Percentiles rank a stretch among this genome's conserved stretches.
phyloP scores from a whole-genome alignment of 495 filamentous ascomycete species.

The Penicillium canariense region DNA sequence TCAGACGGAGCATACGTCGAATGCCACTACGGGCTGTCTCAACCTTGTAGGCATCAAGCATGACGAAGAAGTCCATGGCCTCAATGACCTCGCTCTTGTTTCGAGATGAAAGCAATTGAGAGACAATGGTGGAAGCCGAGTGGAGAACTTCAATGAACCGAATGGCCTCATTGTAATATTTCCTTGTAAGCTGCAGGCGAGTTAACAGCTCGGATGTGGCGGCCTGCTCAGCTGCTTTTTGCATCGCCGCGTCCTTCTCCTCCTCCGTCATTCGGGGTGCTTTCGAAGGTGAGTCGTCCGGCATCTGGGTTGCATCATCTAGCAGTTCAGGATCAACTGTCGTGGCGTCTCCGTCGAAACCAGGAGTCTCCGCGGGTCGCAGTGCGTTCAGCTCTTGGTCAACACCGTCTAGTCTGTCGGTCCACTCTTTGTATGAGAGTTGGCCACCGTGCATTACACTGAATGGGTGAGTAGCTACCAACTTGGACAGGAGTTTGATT shows the following conservation, averaged over 20 bases:
- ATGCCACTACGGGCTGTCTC: slow-evolving; percentile 88
- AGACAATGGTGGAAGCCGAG: slow-evolving; percentile 69
- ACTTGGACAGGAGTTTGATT: slow-evolving; percentile 82
- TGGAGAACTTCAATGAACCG: slow-evolving; percentile 95
- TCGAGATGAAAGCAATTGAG: slow-evolving; percentile 83
- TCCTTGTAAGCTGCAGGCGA: slow-evolving; percentile 78
- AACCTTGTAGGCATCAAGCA: slow-evolving; percentile 91
- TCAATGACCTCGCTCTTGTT: slow-evolving; percentile 99
- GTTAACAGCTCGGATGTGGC: slow-evolving; percentile 77
- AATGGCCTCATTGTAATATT: slow-evolving; percentile 89
- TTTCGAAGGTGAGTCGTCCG: slow-evolving; percentile 61
- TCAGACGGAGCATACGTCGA: slow-evolving; percentile 88
- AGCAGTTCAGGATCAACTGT: slow-evolving; percentile 74
- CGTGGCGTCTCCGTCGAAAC: slow-evolving; percentile 58
- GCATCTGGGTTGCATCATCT: slow-evolving; percentile 83
- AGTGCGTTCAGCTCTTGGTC: slow-evolving; percentile 78
- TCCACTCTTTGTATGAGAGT: slow-evolving; percentile 81
- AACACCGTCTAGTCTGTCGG: slow-evolving; percentile 69
- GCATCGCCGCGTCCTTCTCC: slow-evolving; percentile 47
- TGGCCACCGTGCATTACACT: slow-evolving; percentile 87
- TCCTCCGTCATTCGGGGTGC: slow-evolving; percentile 60
- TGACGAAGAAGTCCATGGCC: slow-evolving; percentile 97
- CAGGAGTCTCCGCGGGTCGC: slow-evolving; percentile 75
- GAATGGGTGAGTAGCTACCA: slow-evolving; percentile 93
- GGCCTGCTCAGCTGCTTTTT: slow-evolving; percentile 71